Evolutionary conservation across 768 basidiomycete species (phyloP).

Genomic region (Rhizopogon rudus): DNA sequence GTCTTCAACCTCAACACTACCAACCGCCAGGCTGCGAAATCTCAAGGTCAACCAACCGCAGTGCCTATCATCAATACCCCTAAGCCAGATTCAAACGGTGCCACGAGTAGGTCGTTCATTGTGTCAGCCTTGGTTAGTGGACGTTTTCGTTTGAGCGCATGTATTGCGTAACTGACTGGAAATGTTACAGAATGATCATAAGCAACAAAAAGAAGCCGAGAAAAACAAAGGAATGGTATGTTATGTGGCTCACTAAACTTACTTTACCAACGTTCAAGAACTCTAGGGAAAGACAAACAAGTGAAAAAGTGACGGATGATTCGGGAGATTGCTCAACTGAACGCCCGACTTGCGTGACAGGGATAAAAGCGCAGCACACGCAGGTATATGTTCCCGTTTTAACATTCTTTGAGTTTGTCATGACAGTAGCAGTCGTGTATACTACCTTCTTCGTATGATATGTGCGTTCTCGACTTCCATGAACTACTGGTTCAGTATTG

Average conservation of each 20-base stretch:
- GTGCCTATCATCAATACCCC: neutral
- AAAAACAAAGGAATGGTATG: neutral
- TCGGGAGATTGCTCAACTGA: neutral
- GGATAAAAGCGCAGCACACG: neutral
- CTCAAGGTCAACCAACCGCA: neutral
- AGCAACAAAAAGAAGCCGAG: neutral
- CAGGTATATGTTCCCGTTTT: neutral
- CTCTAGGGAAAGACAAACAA: neutral
- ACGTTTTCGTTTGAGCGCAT: too few species aligned
- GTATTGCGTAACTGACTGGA: neutral
- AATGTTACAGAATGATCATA: neutral
- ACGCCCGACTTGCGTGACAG: neutral
- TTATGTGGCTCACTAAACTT: neutral
- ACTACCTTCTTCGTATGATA: neutral
- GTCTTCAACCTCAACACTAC: conserved; percentile 23
- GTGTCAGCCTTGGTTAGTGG: neutral
- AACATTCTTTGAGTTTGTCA: neutral
- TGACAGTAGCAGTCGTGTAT: too few species aligned
- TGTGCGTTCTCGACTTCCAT: neutral
- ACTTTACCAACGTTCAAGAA: neutral
- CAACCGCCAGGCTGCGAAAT: neutral
- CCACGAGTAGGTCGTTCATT: neutral
- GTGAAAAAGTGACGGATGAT: neutral
- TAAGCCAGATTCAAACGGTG: neutral
- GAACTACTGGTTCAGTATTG: too few species aligned